Percentiles rank a stretch among this genome's conserved stretches.
phyloP scores from a whole-genome alignment of 2,329 filamentous ascomycete genomes.

The Parastagonospora nodorum region DNA sequence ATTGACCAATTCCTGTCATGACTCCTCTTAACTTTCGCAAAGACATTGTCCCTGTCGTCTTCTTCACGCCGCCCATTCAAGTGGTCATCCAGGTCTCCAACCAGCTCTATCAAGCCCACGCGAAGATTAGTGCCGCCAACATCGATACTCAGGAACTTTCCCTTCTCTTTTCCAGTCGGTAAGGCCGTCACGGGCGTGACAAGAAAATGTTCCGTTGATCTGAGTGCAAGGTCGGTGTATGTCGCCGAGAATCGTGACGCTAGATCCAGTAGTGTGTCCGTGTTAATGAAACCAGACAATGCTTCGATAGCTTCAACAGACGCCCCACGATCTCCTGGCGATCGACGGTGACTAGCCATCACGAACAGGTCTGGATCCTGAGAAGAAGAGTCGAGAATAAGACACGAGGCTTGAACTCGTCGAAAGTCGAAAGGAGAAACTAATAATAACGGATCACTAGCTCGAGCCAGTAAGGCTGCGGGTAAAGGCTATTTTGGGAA shows the following conservation, averaged over 20 bases:
- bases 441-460: too few species aligned
- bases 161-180: slow-evolving; percentile 66
- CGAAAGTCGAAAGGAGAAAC: too few species aligned
- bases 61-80: slow-evolving; percentile 10
- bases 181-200: slow-evolving; percentile 48
- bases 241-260: slow-evolving; percentile 43
- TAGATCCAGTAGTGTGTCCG: slow-evolving; percentile 38
- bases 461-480: background rate
- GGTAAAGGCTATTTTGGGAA: background rate
- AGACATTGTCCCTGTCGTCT: slow-evolving; percentile 20
- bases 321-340: slow-evolving; percentile 6
- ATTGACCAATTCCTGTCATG: slow-evolving; percentile 78
- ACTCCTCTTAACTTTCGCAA: slow-evolving; percentile 58
- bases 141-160: slow-evolving; percentile 53
- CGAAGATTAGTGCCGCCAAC: slow-evolving; percentile 72
- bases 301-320: slow-evolving; percentile 27
- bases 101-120: slow-evolving; percentile 69
- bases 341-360: slow-evolving; percentile 22
- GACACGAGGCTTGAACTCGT: background rate
- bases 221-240: slow-evolving; percentile 39
- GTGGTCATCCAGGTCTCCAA: slow-evolving; percentile 49
- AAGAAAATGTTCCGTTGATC: slow-evolving; percentile 47
- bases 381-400: slow-evolving; percentile 4
- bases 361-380: slow-evolving; percentile 6
- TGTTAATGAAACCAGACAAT: slow-evolving; percentile 41